Conservation (phyloP, 495 filamentous ascomycete species). For the Letharia lupina region DNA sequence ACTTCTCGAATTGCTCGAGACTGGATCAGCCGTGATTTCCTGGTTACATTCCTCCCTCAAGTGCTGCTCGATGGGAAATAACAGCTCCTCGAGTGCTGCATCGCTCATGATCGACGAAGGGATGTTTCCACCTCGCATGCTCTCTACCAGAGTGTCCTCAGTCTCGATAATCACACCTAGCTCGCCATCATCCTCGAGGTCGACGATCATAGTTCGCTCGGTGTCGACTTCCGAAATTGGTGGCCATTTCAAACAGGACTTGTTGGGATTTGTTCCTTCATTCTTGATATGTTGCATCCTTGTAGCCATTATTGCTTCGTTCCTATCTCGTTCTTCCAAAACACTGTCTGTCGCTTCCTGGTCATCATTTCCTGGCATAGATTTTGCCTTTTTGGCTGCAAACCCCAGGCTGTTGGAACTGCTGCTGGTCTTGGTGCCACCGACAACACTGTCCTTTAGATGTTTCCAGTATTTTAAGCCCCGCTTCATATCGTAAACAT, state of each 20-base stretch:
- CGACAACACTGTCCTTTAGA: slow-evolving; percentile 1
- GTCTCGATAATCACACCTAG: background rate
- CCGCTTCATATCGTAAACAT: slow-evolving; percentile 8
- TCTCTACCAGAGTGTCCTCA: slow-evolving; percentile 9
- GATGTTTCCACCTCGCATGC: slow-evolving; percentile 6
- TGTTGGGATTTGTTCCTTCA: background rate
- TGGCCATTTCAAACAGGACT: background rate
- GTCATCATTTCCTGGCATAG: background rate
- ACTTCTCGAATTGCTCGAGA: background rate
- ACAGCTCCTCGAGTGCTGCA: slow-evolving; percentile 1
- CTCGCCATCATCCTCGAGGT: background rate
- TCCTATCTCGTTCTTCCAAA: background rate
- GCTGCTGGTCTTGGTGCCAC: background rate
- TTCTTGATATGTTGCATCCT: background rate
- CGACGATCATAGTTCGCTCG: background rate
- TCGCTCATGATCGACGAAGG: slow-evolving; percentile 2
- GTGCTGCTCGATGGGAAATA: background rate
- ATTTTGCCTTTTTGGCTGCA: background rate
- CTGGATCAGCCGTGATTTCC: background rate
- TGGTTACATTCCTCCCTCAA: background rate
- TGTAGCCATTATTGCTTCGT: background rate
- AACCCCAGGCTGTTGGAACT: background rate
- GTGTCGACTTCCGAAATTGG: background rate
- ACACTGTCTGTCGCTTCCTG: background rate
- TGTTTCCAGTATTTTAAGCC: slow-evolving; percentile 17